These are phyloP conservation scores for Fragosphaeria purpurea DNA, from an alignment of 2,329 filamentous ascomycete species.

Conservation along the genomic window DNA sequence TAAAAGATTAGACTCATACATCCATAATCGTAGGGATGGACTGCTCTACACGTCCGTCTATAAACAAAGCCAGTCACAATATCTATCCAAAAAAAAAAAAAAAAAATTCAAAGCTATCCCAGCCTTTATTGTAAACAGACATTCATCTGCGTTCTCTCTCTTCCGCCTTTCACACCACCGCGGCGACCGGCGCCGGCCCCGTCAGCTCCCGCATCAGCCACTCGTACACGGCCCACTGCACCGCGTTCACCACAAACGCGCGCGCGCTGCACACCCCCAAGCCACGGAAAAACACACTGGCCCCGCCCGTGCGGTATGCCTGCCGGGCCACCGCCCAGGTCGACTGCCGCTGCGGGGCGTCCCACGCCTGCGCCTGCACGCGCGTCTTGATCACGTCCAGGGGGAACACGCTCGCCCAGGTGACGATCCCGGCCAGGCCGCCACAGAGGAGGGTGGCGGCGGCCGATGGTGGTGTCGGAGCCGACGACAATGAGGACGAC, in stretches of 20 bases:
- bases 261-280: slow-evolving; percentile 72
- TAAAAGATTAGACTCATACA: too few species aligned
- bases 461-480: neutral
- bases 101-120: too few species aligned
- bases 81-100: too few species aligned
- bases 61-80: too few species aligned
- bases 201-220: slow-evolving; percentile 60
- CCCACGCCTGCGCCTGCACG: slow-evolving; percentile 61
- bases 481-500: neutral
- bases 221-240: slow-evolving; percentile 88
- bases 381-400: slow-evolving; percentile 88
- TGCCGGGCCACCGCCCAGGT: slow-evolving; percentile 55
- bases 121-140: too few species aligned
- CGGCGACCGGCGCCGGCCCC: slow-evolving; percentile 12
- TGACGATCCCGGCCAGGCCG: slow-evolving; percentile 75
- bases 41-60: too few species aligned
- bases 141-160: too few species aligned
- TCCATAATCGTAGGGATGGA: too few species aligned
- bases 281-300: slow-evolving; percentile 59
- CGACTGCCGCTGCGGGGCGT: slow-evolving; percentile 24
- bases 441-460: slow-evolving; percentile 67
- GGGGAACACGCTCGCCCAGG: slow-evolving; percentile 86
- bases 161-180: too few species aligned
- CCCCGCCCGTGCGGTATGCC: slow-evolving; percentile 55
- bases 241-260: slow-evolving; percentile 87